These are phyloP conservation scores for Alternaria metachromatica DNA, from an alignment of 2,329 filamentous ascomycete genomes.

Conservation along the genomic window DNA sequence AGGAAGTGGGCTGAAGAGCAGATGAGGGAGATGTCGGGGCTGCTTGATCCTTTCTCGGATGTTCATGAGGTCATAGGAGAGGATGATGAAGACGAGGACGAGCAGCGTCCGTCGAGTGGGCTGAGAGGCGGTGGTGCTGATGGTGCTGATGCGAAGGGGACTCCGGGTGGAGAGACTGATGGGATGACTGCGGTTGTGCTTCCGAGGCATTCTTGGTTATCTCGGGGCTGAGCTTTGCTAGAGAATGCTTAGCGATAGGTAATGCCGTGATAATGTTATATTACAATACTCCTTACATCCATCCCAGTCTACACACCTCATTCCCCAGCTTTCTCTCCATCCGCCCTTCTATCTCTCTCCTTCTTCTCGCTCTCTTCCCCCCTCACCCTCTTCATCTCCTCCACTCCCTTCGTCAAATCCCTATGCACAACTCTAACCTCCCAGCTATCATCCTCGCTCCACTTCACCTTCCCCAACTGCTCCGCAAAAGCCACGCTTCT, in stretches of 20 bases:
- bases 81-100: neutral
- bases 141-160: neutral
- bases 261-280: neutral
- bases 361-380: neutral
- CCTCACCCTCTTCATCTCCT: neutral
- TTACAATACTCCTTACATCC: neutral
- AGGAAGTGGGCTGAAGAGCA: neutral
- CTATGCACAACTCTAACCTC: slow-evolving; percentile 10
- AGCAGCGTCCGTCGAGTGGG: neutral
- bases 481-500: slow-evolving; percentile 17
- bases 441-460: slow-evolving; percentile 6
- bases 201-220: neutral
- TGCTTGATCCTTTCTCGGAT: neutral
- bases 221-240: neutral
- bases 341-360: neutral
- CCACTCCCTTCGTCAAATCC: slow-evolving; percentile 2
- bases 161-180: neutral
- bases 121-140: neutral
- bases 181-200: neutral
- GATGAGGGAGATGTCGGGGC: neutral
- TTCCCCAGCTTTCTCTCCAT: neutral
- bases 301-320: neutral
- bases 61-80: neutral
- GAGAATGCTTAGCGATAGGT: fast-evolving
- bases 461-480: slow-evolving; percentile 10